Base-by-base conservation (phyloP, 1,284 basidiomycete species). In the Flammula alnicola region DNA sequence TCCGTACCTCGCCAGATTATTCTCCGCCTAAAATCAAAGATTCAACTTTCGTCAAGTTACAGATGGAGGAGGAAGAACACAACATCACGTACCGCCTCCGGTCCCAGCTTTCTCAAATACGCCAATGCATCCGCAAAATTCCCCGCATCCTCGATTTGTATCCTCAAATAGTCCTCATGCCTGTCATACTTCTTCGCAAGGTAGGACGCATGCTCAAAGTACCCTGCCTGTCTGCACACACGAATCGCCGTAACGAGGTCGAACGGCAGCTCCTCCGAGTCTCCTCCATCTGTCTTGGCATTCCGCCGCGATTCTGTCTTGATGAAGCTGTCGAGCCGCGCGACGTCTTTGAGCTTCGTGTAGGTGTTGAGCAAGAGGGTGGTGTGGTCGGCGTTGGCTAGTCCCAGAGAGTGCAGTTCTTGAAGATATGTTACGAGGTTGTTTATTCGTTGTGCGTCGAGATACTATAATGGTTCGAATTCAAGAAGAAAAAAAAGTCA, bases 331-430 rank as follows among this genome's bases (percentile, higher is more conserved):
- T 98, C 94, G 1, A 98, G 82, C 8, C 93, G 84, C 0, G 83
- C 73, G 11, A 94, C 86, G 61, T 99, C 95, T 53, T 94, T 94
- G 12, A 97, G 86, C 67, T 99, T 99, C 36, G 96, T 97, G 69
- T 98, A 99, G 27, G 95, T 96, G 66, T 98, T 97, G 17, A 97
- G 80, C 3, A 97, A 79, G 2, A 99, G 83, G 0, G 97, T 99
- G 0, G 95, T 99, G 66, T 98, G 96, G 60, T 99, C 96, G 0
- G 95, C 86, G 62, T 97, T 98, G 8, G 96, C 96, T 3, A 96
- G 82, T 0, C 91, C 90, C 0, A 87, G 78, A 2, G 91, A 78
- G 63, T 99, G 96, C 0, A 99, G 77, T 65, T 97, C 95, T 78
- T 99, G 95, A 1, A 99, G 79, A 66, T 98, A 99, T 1, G 90